Evolutionary conservation across 768 basidiomycete species (phyloP).

Genomic region (Hirschioporus abietinus): DNA sequence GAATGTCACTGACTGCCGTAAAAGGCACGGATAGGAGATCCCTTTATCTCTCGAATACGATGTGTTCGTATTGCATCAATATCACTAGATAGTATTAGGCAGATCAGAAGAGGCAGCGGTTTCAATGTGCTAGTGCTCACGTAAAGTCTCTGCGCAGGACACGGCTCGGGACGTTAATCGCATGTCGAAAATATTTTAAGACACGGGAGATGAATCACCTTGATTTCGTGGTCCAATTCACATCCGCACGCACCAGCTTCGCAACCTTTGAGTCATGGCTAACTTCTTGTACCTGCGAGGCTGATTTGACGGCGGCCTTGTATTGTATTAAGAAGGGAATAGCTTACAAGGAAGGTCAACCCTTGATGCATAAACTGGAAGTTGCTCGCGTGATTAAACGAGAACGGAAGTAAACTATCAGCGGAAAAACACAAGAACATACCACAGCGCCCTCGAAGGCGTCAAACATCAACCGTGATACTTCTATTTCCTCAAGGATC

Average conservation of each 20-base stretch:
- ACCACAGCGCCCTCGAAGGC: constrained; percentile 87
- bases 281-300: constrained; percentile 64
- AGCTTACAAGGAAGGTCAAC: constrained; percentile 63
- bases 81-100: constrained; percentile 43
- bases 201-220: constrained; percentile 33
- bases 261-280: constrained; percentile 75
- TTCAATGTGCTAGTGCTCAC: constrained; percentile 32
- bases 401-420: constrained; percentile 1
- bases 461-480: constrained; percentile 81
- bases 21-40: constrained; percentile 49
- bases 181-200: neutral
- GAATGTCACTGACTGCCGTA: constrained; percentile 59
- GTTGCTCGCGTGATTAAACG: constrained; percentile 8
- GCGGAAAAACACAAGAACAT: constrained; percentile 18
- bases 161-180: neutral
- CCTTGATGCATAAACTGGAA: constrained; percentile 85
- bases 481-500: constrained; percentile 77
- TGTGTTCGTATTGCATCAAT: constrained; percentile 73
- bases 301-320: constrained; percentile 8
- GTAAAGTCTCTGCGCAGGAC: constrained; percentile 59
- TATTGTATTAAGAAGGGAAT: neutral
- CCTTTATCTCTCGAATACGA: constrained; percentile 62
- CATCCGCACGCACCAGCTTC: constrained; percentile 64
- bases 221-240: constrained; percentile 79
- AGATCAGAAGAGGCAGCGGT: neutral